A percentile compares a stretch with the other conserved stretches of the same genome.
These are phyloP conservation scores for Kuraishia cidri DNA, from an alignment of 805 yeast genomes.

Conservation along the genomic window DNA sequence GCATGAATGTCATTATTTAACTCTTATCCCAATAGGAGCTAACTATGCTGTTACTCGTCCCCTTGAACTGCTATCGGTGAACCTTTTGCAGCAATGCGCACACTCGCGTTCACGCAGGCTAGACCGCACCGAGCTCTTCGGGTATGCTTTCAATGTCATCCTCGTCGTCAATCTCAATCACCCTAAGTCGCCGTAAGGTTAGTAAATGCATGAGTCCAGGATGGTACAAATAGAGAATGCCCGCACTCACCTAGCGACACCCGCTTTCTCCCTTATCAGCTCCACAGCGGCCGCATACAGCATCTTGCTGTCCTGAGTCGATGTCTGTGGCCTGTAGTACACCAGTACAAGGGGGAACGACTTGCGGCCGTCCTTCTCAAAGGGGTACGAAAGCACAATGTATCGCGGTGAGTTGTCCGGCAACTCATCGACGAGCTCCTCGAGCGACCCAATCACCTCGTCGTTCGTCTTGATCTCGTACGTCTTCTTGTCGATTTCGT, in stretches of 20 bases:
- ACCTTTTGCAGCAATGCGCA: too few species aligned
- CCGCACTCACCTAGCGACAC: constrained; percentile 37
- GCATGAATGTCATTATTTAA: too few species aligned
- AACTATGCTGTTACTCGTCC: too few species aligned
- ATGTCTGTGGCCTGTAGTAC: constrained; percentile 85
- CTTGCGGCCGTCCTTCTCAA: constrained; percentile 65
- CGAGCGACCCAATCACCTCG: constrained; percentile 40
- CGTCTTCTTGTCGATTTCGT: constrained; percentile 44
- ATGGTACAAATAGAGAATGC: neutral
- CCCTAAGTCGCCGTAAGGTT: constrained; percentile 23
- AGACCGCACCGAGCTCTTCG: constrained; percentile 21
- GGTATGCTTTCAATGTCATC: constrained; percentile 62
- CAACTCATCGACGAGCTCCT: constrained; percentile 61
- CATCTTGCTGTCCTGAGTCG: constrained; percentile 80
- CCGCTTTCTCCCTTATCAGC: constrained; percentile 67
- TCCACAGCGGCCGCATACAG: constrained; percentile 88
- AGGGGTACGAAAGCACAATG: constrained; percentile 69
- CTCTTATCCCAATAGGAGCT: too few species aligned
- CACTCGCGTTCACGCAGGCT: too few species aligned
- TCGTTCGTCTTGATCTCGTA: constrained; percentile 44
- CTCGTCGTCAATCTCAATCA: constrained; percentile 55
- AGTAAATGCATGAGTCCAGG: constrained; percentile 7
- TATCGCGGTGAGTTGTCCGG: constrained; percentile 81
- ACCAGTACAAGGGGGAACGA: constrained; percentile 68
- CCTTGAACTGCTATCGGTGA: too few species aligned